phyloP scores from a whole-genome alignment of 2,329 filamentous ascomycete species.

The Aureobasidium pullulans region DNA sequence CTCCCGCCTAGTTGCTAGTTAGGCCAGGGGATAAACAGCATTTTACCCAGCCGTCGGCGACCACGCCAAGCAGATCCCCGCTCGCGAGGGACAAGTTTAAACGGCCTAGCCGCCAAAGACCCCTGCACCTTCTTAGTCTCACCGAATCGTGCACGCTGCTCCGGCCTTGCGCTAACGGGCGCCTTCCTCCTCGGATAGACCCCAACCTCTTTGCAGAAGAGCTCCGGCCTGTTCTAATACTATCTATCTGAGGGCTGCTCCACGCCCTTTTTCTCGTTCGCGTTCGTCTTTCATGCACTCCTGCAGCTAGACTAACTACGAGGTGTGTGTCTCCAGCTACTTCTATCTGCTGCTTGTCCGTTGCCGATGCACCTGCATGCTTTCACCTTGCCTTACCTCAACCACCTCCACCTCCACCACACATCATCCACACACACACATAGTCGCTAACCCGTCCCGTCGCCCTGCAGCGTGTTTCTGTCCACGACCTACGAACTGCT shows the following conservation, averaged over 20 bases:
- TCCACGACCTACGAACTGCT: conserved; percentile 14
- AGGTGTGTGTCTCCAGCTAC: conserved; percentile 15
- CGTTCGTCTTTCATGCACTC: conserved; percentile 15
- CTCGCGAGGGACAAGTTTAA: conserved; percentile 13
- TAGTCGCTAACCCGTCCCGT: conserved; percentile 14
- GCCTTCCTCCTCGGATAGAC: conserved; percentile 15
- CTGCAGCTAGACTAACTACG: conserved; percentile 15
- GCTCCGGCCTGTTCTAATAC: conserved; percentile 13
- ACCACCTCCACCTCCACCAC: conserved; percentile 6
- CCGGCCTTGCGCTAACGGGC: conserved; percentile 16
- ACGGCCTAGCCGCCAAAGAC: conserved; percentile 14
- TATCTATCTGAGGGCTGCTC: conserved; percentile 15
- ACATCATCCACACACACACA: conserved; percentile 4
- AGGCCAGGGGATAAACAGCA: conserved; percentile 14
- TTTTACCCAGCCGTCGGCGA: conserved; percentile 14
- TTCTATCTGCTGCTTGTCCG: conserved; percentile 14
- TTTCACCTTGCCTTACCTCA: conserved; percentile 13
- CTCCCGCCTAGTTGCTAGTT: not conserved
- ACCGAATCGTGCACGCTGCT: conserved; percentile 14
- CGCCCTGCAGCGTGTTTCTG: conserved; percentile 13
- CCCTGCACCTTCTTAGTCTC: conserved; percentile 11
- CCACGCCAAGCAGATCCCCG: conserved; percentile 13
- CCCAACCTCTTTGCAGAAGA: conserved; percentile 14
- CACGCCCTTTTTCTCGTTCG: conserved; percentile 15
- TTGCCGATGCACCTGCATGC: conserved; percentile 14